phyloP scores from a whole-genome alignment of 768 basidiomycete genomes.

The Auricularia heimuer region DNA sequence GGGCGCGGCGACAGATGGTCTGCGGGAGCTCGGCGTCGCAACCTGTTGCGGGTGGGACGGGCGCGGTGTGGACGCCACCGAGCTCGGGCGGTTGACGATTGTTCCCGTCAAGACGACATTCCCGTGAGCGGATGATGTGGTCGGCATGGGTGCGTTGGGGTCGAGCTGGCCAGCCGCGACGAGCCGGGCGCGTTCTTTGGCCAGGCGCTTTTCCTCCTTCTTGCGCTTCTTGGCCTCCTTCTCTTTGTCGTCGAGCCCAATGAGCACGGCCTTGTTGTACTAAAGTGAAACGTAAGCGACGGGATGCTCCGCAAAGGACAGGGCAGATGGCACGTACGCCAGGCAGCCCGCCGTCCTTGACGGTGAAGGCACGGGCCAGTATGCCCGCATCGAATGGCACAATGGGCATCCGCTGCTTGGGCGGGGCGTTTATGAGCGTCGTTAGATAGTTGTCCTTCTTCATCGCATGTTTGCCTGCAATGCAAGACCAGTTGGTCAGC shows the following conservation, averaged over 20 bases:
- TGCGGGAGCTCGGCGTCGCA: constrained; percentile 57
- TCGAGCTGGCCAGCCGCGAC: constrained; percentile 7
- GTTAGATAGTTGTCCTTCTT: constrained; percentile 70
- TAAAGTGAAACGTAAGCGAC: not conserved
- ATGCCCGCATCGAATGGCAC: constrained; percentile 53
- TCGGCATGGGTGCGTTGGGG: not conserved
- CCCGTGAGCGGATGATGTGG: not conserved
- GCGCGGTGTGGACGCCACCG: constrained; percentile 38
- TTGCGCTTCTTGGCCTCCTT: constrained; percentile 45
- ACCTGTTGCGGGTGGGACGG: constrained; percentile 46
- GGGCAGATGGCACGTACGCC: constrained; percentile 4
- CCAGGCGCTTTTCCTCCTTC: not conserved
- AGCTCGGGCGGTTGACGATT: constrained; percentile 10
- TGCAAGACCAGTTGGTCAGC: not conserved
- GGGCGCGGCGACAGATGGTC: constrained; percentile 49
- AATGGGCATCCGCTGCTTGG: constrained; percentile 60
- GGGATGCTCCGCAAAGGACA: not conserved
- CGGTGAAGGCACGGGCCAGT: constrained; percentile 62
- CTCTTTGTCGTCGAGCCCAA: constrained; percentile 17
- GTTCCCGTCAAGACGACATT: not conserved
- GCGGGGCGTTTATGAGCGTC: constrained; percentile 55
- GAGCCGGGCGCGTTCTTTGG: constrained; percentile 37
- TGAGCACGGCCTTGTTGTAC: constrained; percentile 9
- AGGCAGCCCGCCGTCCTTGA: constrained; percentile 32
- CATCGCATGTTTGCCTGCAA: constrained; percentile 62